These are phyloP conservation scores for Zostera marina DNA, from an alignment of 116 monocot species.

Conservation along the genomic window DNA sequence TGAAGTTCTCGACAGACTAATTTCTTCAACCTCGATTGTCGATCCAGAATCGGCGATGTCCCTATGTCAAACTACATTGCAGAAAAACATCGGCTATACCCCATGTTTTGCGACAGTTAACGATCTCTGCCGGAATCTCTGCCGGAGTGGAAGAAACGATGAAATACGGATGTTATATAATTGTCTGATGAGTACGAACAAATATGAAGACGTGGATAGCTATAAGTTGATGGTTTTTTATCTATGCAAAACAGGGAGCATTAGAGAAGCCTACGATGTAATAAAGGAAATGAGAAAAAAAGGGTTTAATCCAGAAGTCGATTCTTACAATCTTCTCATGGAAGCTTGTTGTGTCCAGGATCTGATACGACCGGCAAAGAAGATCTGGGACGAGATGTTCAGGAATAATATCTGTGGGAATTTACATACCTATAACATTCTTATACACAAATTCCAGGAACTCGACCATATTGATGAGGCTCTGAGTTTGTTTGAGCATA, in stretches of 20 bases:
- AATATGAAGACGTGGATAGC: conserved; percentile 18
- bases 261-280: conserved; percentile 74
- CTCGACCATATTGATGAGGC: conserved; percentile 41
- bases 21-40: conserved; percentile 36
- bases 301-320: conserved; percentile 35
- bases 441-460: conserved; percentile 59
- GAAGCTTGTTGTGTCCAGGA: conserved; percentile 66
- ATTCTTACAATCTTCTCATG: conserved; percentile 61
- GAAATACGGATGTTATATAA: conserved; percentile 44
- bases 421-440: conserved; percentile 62
- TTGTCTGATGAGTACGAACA: conserved; percentile 34
- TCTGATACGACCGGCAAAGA: conserved; percentile 78
- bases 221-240: conserved; percentile 49
- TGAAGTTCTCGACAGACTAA: conserved; percentile 44
- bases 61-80: conserved; percentile 52
- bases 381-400: conserved; percentile 98
- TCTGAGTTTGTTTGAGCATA: conserved; percentile 36
- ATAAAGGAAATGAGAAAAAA: conserved; percentile 70
- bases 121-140: conserved; percentile 38
- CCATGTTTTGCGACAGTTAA: conserved; percentile 24
- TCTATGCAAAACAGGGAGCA: conserved; percentile 46
- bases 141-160: conserved; percentile 26
- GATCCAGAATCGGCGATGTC: conserved; percentile 33
- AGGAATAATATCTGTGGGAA: conserved; percentile 40
- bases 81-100: conserved; percentile 22